Conservation (phyloP, 2,329 filamentous ascomycete species). For the Drechslerella coelobrocha region DNA sequence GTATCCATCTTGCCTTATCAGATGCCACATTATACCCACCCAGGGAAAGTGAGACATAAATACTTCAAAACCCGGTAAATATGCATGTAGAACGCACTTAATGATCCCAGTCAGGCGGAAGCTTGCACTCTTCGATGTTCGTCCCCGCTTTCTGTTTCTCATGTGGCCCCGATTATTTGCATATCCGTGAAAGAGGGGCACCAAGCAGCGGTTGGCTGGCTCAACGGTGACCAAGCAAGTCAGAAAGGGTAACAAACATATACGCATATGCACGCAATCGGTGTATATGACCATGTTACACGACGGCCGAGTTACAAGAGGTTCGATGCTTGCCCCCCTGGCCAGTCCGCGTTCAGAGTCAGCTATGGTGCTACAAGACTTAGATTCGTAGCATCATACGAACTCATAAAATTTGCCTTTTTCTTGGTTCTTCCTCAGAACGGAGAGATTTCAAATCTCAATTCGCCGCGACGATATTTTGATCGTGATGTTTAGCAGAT, state of each 20-base stretch:
- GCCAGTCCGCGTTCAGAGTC: background rate
- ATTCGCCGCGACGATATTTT: background rate
- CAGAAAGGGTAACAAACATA: background rate
- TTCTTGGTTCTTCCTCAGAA: too few species aligned
- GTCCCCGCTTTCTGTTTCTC: slow-evolving; percentile 37
- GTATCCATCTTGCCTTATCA: too few species aligned
- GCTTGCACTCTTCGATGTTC: slow-evolving; percentile 32
- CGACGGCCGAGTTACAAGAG: background rate
- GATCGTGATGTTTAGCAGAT: background rate
- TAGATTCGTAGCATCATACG: too few species aligned
- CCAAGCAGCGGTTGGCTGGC: slow-evolving; percentile 11
- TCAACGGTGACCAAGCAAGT: background rate
- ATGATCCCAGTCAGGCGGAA: slow-evolving; percentile 32
- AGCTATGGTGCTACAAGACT: too few species aligned
- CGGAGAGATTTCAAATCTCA: background rate
- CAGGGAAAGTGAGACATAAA: too few species aligned
- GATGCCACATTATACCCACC: too few species aligned
- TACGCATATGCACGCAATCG: background rate
- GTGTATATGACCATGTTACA: background rate
- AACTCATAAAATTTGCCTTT: too few species aligned
- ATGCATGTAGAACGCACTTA: slow-evolving; percentile 8
- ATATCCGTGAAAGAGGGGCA: background rate
- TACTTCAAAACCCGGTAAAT: background rate
- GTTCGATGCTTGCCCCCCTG: background rate
- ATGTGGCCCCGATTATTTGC: slow-evolving; percentile 19